These are phyloP conservation scores for Coemansia sp. DNA, from an alignment of 192 early-diverging fungal genomes.

Conservation along the genomic window DNA sequence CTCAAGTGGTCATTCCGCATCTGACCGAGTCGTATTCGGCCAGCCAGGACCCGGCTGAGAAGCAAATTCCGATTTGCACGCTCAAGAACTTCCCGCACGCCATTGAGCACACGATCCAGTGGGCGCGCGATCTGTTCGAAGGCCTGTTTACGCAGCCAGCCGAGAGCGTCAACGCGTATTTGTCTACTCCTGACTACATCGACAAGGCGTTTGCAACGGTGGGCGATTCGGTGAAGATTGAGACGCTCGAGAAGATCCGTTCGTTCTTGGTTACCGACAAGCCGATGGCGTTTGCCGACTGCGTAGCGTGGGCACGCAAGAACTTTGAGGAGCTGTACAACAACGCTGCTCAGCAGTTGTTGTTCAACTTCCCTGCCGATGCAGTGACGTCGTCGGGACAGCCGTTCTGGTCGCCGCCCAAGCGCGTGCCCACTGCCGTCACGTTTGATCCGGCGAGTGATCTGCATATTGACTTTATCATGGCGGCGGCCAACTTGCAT, in stretches of 20 bases:
- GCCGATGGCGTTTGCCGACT: conserved; percentile 87
- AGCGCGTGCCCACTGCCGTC: conserved; percentile 85
- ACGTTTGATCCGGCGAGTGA: conserved; percentile 69
- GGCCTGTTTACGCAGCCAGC: conserved; percentile 88
- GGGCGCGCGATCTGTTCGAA: conserved; percentile 97
- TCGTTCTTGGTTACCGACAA: conserved; percentile 76
- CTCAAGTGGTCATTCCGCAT: conserved; percentile 93
- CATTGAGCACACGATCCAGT: conserved; percentile 88
- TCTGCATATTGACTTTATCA: conserved; percentile 86
- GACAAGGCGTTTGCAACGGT: conserved; percentile 75
- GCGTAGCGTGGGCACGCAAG: conserved; percentile 86
- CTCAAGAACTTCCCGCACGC: conserved; percentile 89
- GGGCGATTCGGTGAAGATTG: conserved; percentile 65
- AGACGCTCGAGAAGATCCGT: conserved; percentile 73
- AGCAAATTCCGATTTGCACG: conserved; percentile 88
- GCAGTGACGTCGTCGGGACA: conserved; percentile 84
- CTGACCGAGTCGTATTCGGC: conserved; percentile 98
- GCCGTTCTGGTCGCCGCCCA: conserved; percentile 96
- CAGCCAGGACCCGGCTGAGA: conserved; percentile 97
- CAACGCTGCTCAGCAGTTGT: conserved; percentile 90
- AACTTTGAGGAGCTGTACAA: conserved; percentile 92
- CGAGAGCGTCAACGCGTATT: conserved; percentile 93
- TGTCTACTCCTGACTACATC: conserved; percentile 83
- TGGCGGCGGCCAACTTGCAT: conserved; percentile 88
- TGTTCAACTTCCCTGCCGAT: conserved; percentile 97